Evolutionary conservation across 805 yeast genomes (phyloP), one percentile per base, ranked within the genome.

Genomic region (Schwanniomyces vanrijiae): DNA sequence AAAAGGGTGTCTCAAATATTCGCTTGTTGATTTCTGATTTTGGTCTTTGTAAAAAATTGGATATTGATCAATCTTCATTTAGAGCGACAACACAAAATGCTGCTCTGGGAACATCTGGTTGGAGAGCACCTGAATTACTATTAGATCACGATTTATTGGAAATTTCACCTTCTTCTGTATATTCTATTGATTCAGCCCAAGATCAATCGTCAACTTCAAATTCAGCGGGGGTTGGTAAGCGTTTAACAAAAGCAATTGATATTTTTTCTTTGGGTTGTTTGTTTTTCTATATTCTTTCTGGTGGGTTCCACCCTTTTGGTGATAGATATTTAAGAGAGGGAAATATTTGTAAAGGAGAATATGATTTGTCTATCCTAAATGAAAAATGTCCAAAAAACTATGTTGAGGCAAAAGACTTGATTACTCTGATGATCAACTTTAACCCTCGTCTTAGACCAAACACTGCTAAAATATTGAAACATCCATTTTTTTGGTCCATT

Each of bases 221-320:
- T 6, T 25, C 43, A 4, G 44, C 51, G 19, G 40, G 51, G 2
- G 47, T 48, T 20, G 55, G 56, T 16, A 80, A 86, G 53, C 74
- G 96, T 44, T 73, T 90, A 34, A 91, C 97, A 0, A 80, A 91
- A 53, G 90, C 96, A 0, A 88, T 94, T 45, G 99, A 94, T 65
- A 87, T 94, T 3, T 94, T 94, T 61, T 88, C 97, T 0, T 71
- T 92, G 50, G 99, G 99, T 0, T 94, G 99, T 68, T 91, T 94
- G 0, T 94, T 89, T 60, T 92, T 80, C 62, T 94, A 90, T 59
- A 86, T 91, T 34, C 67, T 94, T 31, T 78, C 96, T 0, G 81
- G 80, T 13, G 98, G 99, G 0, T 61, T 66, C 7, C 99, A 94
- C 72, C 99, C 99, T 4, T 94, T 88, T 71, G 99, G 99, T n/a